phyloP scores from a whole-genome alignment of 257 asterid genomes.

The Solanum piurae region DNA sequence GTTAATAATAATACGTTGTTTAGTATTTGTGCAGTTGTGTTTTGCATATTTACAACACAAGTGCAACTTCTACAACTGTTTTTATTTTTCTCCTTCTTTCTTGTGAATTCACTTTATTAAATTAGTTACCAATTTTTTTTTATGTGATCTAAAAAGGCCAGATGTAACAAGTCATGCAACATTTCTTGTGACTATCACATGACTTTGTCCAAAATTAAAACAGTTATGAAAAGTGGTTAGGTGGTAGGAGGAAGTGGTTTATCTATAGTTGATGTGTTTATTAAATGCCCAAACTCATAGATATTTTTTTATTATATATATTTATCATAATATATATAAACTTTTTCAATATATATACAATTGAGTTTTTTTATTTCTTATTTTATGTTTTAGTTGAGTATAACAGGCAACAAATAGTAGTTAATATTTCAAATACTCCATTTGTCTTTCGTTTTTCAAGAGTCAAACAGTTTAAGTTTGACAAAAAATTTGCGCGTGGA shows the following conservation, averaged over 20 bases:
- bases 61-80: neutral
- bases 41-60: neutral
- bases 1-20: neutral
- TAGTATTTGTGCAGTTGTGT: too few species aligned
- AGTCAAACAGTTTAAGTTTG: too few species aligned
- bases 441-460: too few species aligned
- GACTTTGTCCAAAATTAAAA: neutral
- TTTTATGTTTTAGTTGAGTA: neutral
- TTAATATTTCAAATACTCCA: too few species aligned
- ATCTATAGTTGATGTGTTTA: neutral
- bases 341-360: neutral
- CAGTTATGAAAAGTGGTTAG: neutral
- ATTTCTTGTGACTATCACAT: constrained; percentile 5
- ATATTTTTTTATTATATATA: neutral
- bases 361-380: neutral
- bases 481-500: too few species aligned
- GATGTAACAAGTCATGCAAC: neutral
- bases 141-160: neutral
- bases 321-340: neutral
- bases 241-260: neutral
- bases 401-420: neutral
- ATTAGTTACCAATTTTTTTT: neutral
- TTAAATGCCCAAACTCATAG: neutral
- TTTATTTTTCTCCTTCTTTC: neutral
- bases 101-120: neutral